Evolutionary conservation across 169 alveolate genomes (phyloP), one percentile per base, ranked within the genome.

Genomic region (Cryptosporidium tyzzeri): DNA sequence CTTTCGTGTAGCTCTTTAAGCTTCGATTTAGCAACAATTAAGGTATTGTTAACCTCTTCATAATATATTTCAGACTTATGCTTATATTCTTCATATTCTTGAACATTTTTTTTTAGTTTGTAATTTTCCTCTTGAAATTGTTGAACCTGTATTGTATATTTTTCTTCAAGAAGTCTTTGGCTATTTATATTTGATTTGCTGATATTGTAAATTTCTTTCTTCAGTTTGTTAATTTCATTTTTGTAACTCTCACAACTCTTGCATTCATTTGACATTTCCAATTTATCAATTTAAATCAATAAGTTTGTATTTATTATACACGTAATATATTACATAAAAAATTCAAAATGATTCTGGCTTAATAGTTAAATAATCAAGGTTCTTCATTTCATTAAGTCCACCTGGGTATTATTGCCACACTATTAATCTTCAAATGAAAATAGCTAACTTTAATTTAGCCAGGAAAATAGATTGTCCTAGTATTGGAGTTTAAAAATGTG

Each of bases 181-280:
- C 89, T 80, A 41, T 48, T 80, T 8, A 80, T 80, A 62, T 80
- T 80, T 62, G 89, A 41, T 31, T 39, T 80, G 29, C 89, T 23
- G 12, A 80, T 26, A 6, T 23, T 61, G 41, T 80, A 65, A 18
- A 80, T 18, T 29, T 80, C 80, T 7, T 62, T 37, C 26, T 45
- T 59, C 10, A 80, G 31, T 62, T 23, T 65, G 18, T 41, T 65
- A 12, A 80, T 21, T 14, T 80, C 89, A 62, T 53, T 26, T 44
- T 23, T 26, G 29, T 62, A 45, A n/a, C 45, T 29, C 10, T 62
- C 69, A 65, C 89, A 62, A 5, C 44, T 55, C 7, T 35, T 21
- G 21, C 80, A 62, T 12, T 58, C 48, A 1, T n/a, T 53, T 0
- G 31, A 6, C 86, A 73, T 73, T 55, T 55, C 67, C 9, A 10